These are phyloP conservation scores for Diplodia scrobiculata DNA, from an alignment of 2,329 filamentous ascomycete genomes.

Conservation along the genomic window DNA sequence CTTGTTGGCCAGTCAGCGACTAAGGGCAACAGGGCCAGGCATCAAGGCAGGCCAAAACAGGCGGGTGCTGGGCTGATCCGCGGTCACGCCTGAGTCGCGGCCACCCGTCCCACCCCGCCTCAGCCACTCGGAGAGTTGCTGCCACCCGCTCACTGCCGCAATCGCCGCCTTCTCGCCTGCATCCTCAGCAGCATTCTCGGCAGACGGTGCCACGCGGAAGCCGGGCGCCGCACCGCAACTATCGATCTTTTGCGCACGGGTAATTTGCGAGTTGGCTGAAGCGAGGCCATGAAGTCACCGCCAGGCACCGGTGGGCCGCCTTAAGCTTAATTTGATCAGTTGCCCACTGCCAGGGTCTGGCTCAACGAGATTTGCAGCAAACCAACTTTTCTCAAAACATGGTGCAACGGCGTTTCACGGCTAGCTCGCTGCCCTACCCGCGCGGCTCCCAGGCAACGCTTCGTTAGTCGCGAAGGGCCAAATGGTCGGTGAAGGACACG, in stretches of 20 bases:
- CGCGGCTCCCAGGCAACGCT: background rate
- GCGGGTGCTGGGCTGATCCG: background rate
- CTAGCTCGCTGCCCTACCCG: background rate
- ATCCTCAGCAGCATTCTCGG: background rate
- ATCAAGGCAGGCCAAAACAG: background rate
- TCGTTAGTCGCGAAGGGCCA: background rate
- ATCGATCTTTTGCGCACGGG: background rate
- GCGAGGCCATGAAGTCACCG: constrained; percentile 18
- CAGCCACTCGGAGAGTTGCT: background rate
- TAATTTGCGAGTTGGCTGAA: background rate
- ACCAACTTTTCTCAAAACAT: constrained; percentile 3
- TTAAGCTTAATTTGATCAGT: constrained; percentile 24
- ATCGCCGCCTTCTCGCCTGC: background rate
- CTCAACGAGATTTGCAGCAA: background rate
- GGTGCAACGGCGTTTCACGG: background rate
- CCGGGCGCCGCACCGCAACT: constrained; percentile 1
- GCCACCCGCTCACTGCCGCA: constrained; percentile 2
- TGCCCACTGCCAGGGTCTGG: background rate
- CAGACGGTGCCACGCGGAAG: background rate
- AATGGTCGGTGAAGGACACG: constrained; percentile 15
- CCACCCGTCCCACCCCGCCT: background rate
- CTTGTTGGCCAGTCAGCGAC: constrained; percentile 5
- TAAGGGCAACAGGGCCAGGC: background rate
- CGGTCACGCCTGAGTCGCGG: background rate
- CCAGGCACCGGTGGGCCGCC: constrained; percentile 21